These are phyloP conservation scores for Blepharisma japonicum DNA, from an alignment of 73 alveolate species.

Conservation along the genomic window DNA sequence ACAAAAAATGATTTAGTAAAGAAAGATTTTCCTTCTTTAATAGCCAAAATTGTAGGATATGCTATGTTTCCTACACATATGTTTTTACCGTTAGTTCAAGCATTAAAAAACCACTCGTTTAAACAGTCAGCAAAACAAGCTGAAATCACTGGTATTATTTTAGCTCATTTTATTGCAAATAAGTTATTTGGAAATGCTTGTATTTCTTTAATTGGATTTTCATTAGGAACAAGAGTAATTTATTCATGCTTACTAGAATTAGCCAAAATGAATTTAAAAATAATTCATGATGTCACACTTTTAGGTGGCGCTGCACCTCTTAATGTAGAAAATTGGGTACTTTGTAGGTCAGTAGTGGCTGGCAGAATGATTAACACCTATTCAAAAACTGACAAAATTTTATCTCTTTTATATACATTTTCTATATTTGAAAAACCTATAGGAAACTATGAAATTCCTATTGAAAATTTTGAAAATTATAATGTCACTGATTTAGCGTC, in stretches of 20 bases:
- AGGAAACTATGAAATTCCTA: not conserved
- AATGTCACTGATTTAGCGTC: constrained; percentile 25
- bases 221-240: not conserved
- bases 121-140: constrained; percentile 15
- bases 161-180: constrained; percentile 7
- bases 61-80: no score
- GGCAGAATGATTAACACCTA: constrained; percentile 17
- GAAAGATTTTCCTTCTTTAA: no score
- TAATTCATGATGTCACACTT: not conserved
- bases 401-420: not conserved
- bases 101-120: not conserved
- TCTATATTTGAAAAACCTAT: constrained; percentile 20
- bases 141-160: constrained; percentile 1
- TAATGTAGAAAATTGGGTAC: not conserved
- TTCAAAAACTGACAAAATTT: constrained; percentile 2
- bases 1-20: not conserved
- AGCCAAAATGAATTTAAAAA: not conserved
- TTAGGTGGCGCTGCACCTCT: constrained; percentile 10
- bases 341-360: not conserved
- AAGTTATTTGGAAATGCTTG: constrained; percentile 23
- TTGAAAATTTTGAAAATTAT: constrained; percentile 17
- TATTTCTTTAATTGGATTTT: constrained; percentile 1
- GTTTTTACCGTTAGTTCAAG: no score
- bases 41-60: no score
- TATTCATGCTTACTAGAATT: not conserved